Base-by-base conservation (phyloP, 495 filamentous ascomycete genomes). In the Aspergillus baeticus region DNA sequence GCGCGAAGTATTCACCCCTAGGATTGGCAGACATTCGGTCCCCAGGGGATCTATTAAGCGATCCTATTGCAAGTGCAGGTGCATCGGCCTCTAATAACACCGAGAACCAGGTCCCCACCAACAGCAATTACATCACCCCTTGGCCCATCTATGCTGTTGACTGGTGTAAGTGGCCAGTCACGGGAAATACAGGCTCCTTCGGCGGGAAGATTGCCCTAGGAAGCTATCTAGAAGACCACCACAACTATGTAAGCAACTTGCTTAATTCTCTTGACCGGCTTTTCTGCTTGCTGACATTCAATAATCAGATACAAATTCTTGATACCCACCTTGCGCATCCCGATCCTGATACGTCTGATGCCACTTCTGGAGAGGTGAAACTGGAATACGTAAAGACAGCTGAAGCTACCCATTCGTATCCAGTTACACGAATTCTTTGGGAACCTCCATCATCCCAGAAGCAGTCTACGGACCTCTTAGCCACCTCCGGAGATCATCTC, bases 81-180 rank as follows among this genome's bases (percentile, higher is more conserved):
- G 58, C 63, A n/a, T 55, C 69, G 31, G 60, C 73, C 14, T 72
- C 56, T 50, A 60, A 70, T 51, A 75, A 77, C 52, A 69, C 69
- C 23, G 83, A 84, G 35, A 72, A 64, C 17, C 75, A 80, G 34
- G 65, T 82, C 6, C 77, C 84, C 0, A 81, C 81, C 7, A 90
- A 88, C 62, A 87, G 92, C 74, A 96, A 93, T 62, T 98, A 98
- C 70, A 76, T 97, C 60, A 92, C 92, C 6, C 92, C 92, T 2
- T 99, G 94, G 90, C 86, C 90, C 35, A 87, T 95, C 36, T 98
- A 96, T 70, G 92, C 95, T 8, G 89, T 95, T 59, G 95, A 99
- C 76, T 99, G 95, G 95, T 99, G 94, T 72, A 98, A 98, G 73
- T 99, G 95, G 95, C 82, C 87, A n/a, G 84, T 92, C 2, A 82